Evolutionary conservation across 768 basidiomycete species (phyloP).

Genomic region (Saitozyma podzolica): DNA sequence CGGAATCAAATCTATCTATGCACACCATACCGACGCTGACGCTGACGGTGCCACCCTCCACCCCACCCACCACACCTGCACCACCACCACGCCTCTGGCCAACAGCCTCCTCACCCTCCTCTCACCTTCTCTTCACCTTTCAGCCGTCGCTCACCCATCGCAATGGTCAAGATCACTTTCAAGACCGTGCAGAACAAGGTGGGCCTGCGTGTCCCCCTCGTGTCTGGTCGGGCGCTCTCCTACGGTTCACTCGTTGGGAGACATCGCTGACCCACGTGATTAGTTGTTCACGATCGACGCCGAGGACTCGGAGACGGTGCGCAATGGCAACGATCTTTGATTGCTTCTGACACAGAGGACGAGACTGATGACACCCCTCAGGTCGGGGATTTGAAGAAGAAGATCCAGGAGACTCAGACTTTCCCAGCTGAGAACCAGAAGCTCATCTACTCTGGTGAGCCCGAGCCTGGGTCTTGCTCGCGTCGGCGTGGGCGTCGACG

Average conservation of each 20-base stretch:
- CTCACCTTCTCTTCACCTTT: too few relatives aligned
- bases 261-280: conserved; percentile 2
- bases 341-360: background rate
- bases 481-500: background rate
- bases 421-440: conserved; percentile 77
- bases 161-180: conserved; percentile 81
- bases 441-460: conserved; percentile 87
- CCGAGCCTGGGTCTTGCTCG: background rate
- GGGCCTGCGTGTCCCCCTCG: background rate
- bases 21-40: too few relatives aligned
- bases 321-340: conserved; percentile 8
- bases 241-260: background rate
- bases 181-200: conserved; percentile 87
- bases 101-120: too few relatives aligned
- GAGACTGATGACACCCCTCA: background rate
- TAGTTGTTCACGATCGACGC: conserved; percentile 83
- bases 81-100: too few relatives aligned
- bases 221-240: background rate
- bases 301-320: conserved; percentile 67
- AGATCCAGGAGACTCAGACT: conserved; percentile 74
- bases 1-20: too few relatives aligned
- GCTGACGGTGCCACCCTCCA: too few relatives aligned
- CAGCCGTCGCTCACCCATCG: background rate
- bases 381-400: conserved; percentile 74
- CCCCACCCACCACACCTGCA: too few relatives aligned